A percentile compares a stretch with the other conserved stretches of the same genome.
phyloP scores from a whole-genome alignment of 228 moss, liverwort and hornwort species.

The Sphagnum magellanicum region DNA sequence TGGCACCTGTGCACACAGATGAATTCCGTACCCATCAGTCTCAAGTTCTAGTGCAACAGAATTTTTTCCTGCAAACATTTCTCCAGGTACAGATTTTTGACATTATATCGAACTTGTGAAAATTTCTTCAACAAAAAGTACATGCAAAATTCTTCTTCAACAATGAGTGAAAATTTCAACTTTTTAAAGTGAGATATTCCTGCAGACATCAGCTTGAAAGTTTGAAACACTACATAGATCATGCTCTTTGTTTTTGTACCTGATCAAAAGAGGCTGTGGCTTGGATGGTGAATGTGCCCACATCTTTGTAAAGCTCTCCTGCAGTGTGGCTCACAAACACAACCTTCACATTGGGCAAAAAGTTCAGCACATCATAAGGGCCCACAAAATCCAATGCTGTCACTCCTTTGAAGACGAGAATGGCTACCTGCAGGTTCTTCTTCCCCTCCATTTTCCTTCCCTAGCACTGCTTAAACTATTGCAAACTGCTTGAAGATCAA shows the following conservation, averaged over 20 bases:
- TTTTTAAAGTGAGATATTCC: not conserved
- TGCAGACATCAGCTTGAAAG: not conserved
- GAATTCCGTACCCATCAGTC: too few species aligned
- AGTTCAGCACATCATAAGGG: conserved; percentile 50
- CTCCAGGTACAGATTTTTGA: not conserved
- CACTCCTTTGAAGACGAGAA: conserved; percentile 50
- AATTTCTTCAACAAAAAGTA: too few species aligned
- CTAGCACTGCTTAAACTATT: not conserved
- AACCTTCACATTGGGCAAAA: conserved; percentile 40
- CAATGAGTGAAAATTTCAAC: not conserved
- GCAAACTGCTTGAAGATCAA: too few species aligned
- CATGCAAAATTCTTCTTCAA: not conserved
- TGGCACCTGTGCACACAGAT: conserved; percentile 16
- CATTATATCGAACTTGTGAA: not conserved
- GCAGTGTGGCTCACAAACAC: conserved; percentile 60
- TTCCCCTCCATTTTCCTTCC: conserved; percentile 12
- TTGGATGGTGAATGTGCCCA: conserved; percentile 13
- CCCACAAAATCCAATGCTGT: conserved; percentile 48
- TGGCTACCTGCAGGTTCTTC: conserved; percentile 46
- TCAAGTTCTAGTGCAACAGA: too few species aligned
- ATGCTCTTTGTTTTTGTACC: conserved; percentile 1
- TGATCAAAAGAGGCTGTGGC: conserved; percentile 33
- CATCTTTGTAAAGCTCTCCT: conserved; percentile 13
- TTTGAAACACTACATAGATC: not conserved
- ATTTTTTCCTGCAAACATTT: too few species aligned